Evolutionary conservation across 2,329 filamentous ascomycete species (phyloP).

Genomic region (Blastomyces gilchristii): DNA sequence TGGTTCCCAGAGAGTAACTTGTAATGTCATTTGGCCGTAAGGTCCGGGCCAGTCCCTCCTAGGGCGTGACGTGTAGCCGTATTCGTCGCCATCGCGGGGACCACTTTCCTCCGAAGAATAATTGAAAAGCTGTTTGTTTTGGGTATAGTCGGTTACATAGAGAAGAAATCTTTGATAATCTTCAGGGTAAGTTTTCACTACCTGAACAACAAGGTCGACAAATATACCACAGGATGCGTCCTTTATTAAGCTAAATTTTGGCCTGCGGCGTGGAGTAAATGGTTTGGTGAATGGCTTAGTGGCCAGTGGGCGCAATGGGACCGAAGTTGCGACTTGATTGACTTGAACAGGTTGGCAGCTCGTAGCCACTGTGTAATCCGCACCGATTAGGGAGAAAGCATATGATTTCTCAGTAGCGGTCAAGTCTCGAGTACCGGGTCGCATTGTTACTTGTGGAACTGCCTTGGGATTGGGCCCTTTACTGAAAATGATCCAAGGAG

Average conservation of each 20-base stretch:
- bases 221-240: slow-evolving; percentile 50
- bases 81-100: slow-evolving; percentile 43
- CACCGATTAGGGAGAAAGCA: slow-evolving; percentile 21
- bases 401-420: slow-evolving; percentile 23
- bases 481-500: slow-evolving; percentile 30
- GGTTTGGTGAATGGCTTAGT: neutral
- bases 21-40: slow-evolving; percentile 59
- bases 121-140: slow-evolving; percentile 54
- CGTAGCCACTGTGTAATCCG: neutral
- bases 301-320: neutral
- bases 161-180: slow-evolving; percentile 46
- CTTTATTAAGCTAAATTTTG: slow-evolving; percentile 55
- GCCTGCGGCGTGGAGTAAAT: neutral
- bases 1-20: slow-evolving; percentile 59
- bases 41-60: slow-evolving; percentile 57
- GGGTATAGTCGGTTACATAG: slow-evolving; percentile 75
- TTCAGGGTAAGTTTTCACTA: slow-evolving; percentile 48
- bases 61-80: slow-evolving; percentile 41
- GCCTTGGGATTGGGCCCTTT: slow-evolving; percentile 18
- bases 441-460: slow-evolving; percentile 19
- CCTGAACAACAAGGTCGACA: slow-evolving; percentile 60
- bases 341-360: slow-evolving; percentile 12
- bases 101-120: slow-evolving; percentile 34
- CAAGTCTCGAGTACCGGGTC: slow-evolving; percentile 22
- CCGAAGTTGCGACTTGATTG: neutral